These are phyloP conservation scores for Madurella mycetomatis DNA, from an alignment of 2,329 filamentous ascomycete genomes.

Conservation along the genomic window DNA sequence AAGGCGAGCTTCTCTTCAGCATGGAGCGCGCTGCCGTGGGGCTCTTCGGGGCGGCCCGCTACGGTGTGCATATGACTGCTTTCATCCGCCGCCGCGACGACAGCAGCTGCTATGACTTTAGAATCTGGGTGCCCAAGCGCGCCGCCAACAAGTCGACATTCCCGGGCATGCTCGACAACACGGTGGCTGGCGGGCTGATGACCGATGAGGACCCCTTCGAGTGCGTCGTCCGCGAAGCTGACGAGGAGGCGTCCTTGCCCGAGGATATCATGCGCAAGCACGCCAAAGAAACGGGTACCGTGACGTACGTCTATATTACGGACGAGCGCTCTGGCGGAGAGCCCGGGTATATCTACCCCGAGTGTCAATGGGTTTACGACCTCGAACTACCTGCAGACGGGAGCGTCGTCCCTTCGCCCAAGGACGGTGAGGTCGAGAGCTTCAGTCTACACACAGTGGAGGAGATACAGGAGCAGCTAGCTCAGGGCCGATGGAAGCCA, in stretches of 20 bases:
- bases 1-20: slow-evolving; percentile 61
- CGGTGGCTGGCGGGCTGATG: slow-evolving; percentile 78
- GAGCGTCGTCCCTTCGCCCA: slow-evolving; percentile 64
- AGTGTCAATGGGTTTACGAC: slow-evolving; percentile 89
- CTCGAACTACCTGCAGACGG: slow-evolving; percentile 63
- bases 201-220: slow-evolving; percentile 77
- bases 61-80: slow-evolving; percentile 77
- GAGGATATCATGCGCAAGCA: slow-evolving; percentile 61
- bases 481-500: slow-evolving; percentile 77
- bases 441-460: slow-evolving; percentile 75
- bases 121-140: slow-evolving; percentile 80
- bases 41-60: slow-evolving; percentile 70
- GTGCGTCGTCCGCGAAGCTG: slow-evolving; percentile 77
- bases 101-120: slow-evolving; percentile 50
- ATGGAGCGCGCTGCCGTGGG: slow-evolving; percentile 73
- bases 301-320: slow-evolving; percentile 83
- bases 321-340: slow-evolving; percentile 75
- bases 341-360: slow-evolving; percentile 77
- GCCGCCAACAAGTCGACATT: slow-evolving; percentile 79
- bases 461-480: slow-evolving; percentile 68
- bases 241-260: slow-evolving; percentile 81
- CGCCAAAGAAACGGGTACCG: slow-evolving; percentile 58
- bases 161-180: slow-evolving; percentile 90
- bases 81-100: slow-evolving; percentile 52
- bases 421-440: slow-evolving; percentile 83